Conservation (phyloP, 352 stramenopile species). For the Phytophthora ohioensis region DNA sequence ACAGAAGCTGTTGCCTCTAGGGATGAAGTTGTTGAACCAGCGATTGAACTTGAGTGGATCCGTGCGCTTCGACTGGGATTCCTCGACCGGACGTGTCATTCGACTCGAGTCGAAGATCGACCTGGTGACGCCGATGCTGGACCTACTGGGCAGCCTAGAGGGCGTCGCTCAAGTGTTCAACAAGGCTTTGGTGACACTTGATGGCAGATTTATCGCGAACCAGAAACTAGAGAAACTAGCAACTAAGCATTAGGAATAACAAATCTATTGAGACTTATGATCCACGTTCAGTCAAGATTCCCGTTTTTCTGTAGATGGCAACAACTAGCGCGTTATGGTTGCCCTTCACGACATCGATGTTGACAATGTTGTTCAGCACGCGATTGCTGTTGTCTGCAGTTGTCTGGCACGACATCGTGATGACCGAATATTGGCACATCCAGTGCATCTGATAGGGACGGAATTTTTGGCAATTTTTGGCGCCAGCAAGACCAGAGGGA, state of each 20-base stretch:
- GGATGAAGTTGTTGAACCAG: constrained; percentile 11
- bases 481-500: too few species aligned
- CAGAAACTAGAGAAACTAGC: too few species aligned
- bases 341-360: background rate
- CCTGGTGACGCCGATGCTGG: constrained; percentile 12
- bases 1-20: background rate
- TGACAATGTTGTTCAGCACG: background rate
- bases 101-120: constrained; percentile 16
- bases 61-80: constrained; percentile 27
- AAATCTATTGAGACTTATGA: too few species aligned
- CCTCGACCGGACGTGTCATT: background rate
- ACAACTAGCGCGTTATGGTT: background rate
- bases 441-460: too few species aligned
- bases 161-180: constrained; percentile 19
- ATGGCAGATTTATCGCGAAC: background rate
- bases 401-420: background rate
- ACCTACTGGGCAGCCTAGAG: constrained; percentile 20
- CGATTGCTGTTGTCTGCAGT: background rate
- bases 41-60: constrained; percentile 15
- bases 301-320: too few species aligned
- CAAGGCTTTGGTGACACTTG: constrained; percentile 14
- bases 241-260: too few species aligned
- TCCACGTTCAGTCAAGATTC: too few species aligned
- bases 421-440: background rate
- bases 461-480: too few species aligned